Evolutionary conservation across 140 eudicot genomes (phyloP).

Genomic region (Senecio squalidus): DNA sequence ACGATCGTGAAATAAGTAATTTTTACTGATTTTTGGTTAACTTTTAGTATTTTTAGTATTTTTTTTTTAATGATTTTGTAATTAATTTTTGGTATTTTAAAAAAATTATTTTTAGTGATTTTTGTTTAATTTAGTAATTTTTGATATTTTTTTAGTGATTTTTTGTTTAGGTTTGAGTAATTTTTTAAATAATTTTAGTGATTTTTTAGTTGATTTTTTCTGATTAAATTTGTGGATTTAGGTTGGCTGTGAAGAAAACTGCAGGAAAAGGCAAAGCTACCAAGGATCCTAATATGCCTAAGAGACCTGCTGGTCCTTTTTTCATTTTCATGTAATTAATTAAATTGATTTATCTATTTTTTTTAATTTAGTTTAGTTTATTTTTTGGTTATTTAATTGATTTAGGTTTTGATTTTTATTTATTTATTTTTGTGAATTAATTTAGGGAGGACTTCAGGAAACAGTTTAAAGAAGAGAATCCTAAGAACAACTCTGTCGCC

Average conservation of each 20-base stretch:
- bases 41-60: too few species aligned
- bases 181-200: not conserved
- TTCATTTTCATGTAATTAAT: conserved; percentile 66
- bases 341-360: too few species aligned
- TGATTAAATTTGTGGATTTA: not conserved
- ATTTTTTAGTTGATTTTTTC: not conserved
- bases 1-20: too few species aligned
- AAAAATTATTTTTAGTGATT: too few species aligned
- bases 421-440: not conserved
- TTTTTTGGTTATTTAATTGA: not conserved
- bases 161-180: too few species aligned
- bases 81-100: too few species aligned
- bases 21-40: too few species aligned
- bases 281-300: conserved; percentile 94
- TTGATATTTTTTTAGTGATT: too few species aligned
- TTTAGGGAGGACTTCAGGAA: conserved; percentile 67
- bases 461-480: conserved; percentile 52
- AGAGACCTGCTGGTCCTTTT: conserved; percentile 91
- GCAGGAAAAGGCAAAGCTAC: conserved; percentile 41
- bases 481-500: conserved; percentile 60
- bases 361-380: not conserved
- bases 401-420: not conserved
- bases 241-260: conserved; percentile 72
- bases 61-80: too few species aligned
- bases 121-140: not conserved